Evolutionary conservation across 495 filamentous ascomycete species (phyloP), one percentile per base, ranked within the genome.

Genomic region (Aspergillus bridgeri): DNA sequence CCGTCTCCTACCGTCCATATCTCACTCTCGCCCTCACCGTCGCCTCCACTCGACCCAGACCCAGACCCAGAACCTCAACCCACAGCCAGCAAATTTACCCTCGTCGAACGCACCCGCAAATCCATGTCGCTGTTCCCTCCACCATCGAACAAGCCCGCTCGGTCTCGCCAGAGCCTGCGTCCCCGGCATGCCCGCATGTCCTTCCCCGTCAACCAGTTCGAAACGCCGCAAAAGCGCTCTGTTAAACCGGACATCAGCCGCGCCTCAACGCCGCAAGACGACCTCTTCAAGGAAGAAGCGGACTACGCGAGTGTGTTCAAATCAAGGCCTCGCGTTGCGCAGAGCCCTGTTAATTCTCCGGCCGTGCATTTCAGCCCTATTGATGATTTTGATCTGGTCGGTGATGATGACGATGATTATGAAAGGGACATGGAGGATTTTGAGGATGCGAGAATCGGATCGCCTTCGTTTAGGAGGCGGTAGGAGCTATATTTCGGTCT

Each of bases 291-390:
- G 29, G 82, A 84, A n/a, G 83, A 86, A 51, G 86, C 85, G 17
- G 88, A 89, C 61, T 92, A 94, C 65, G 87, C 89, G 49, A 89
- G 87, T 51, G 86, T 96, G 1, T 96, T 96, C 72, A 91, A 86
- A 72, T 91, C 89, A 42, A 71, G 92, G 58, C 92, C 92, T 2
- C 88, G 86, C 60, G 80, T 96, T 54, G 87, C 85, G 53, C 79
- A 78, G 6, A 95, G 91, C 72, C 89, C 90, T n/a, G 69, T 85
- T 3, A 75, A 80, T 3, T 86, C 83, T 25, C 86, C 86, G 6
- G 74, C 72, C 33, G 76, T 79, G 15, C 76, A 79, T 70, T 50
- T 77, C 6, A 65, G 64, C 48, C 68, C 68, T 11, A 57, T 67
- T 19, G 71, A 69, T 3, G 63, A 69, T 4, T 75, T 77, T 47